phyloP scores from a whole-genome alignment of 306 rosid species.

The Carpinus fangiana region DNA sequence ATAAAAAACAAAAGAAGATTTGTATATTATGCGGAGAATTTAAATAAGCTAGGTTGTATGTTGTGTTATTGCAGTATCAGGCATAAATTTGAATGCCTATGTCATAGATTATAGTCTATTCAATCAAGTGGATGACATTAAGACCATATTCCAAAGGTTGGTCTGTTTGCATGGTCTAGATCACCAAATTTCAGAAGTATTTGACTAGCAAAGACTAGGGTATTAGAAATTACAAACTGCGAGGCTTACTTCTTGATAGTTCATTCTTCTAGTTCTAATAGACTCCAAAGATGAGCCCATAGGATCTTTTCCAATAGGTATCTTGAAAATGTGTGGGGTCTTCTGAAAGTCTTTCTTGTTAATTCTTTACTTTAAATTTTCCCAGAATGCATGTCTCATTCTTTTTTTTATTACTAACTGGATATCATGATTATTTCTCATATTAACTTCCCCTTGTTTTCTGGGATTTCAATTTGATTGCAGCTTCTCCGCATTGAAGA shows the following conservation, averaged over 20 bases:
- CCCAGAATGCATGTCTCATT: neutral
- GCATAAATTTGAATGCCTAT: neutral
- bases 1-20: neutral
- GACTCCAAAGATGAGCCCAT: neutral
- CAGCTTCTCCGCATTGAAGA: conserved; percentile 99
- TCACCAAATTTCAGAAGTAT: neutral
- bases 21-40: neutral
- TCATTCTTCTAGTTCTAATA: neutral
- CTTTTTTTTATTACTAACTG: neutral
- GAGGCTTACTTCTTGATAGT: neutral
- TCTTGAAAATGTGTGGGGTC: neutral
- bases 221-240: neutral
- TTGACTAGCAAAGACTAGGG: neutral
- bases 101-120: neutral
- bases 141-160: neutral
- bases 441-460: neutral
- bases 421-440: conserved; percentile 4
- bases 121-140: neutral
- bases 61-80: neutral
- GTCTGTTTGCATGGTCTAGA: neutral
- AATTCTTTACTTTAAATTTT: neutral
- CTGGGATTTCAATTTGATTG: conserved; percentile 30
- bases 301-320: neutral
- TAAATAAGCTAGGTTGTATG: neutral
- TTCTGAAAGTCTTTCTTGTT: too few species aligned